Base-by-base conservation (phyloP, 2,329 filamentous ascomycete genomes). In the Thielaviopsis euricoi region DNA sequence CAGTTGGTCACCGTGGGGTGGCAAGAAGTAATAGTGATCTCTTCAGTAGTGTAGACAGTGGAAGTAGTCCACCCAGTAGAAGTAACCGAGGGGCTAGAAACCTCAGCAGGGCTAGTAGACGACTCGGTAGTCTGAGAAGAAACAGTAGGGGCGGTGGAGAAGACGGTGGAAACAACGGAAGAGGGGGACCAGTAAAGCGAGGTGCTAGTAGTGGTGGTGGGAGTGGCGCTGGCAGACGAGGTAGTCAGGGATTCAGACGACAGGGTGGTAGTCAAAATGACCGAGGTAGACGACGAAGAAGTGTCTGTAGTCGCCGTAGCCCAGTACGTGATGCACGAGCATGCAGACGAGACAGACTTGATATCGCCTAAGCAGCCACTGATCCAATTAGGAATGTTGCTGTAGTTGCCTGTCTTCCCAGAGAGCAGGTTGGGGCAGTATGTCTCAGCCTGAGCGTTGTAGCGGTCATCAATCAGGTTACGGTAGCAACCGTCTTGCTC, bases 241-340 rank as follows among this genome's bases (percentile, higher is more conserved):
- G 40, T 43, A 55, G 29, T 26, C 46, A 15, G 40, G 29, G 25
- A 33, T 46, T 25, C 50, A 12, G 55, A 26, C 25, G 50, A 43
- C 21, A 50, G 21, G 22, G 40, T 12, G n/a, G 54, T 26, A 53
- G 13, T 48, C 22, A 21, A 23, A 49, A 13, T 5, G 22, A 57
- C n/a, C 9, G 23, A 29, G n/a, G 55, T 40, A 15, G 55, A 51
- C n/a, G 55, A 56, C 25, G 55, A 56, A 12, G 21, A 22, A 52
- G 26, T 17, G 17, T 25, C 40, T 9, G 55, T 56, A n/a, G 57
- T 59, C 12, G 58, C 50, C 10, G 58, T 60, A 15, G 58, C 52
- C 19, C 12, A 19, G 48, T 58, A 58, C 6, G 59, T 81, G 63
- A 97, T 81, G 70, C 85, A 86, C 75, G 88, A 82, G 71, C 86